Evolutionary conservation across 2,329 filamentous ascomycete genomes (phyloP).

Genomic region (Talaromyces sp.): DNA sequence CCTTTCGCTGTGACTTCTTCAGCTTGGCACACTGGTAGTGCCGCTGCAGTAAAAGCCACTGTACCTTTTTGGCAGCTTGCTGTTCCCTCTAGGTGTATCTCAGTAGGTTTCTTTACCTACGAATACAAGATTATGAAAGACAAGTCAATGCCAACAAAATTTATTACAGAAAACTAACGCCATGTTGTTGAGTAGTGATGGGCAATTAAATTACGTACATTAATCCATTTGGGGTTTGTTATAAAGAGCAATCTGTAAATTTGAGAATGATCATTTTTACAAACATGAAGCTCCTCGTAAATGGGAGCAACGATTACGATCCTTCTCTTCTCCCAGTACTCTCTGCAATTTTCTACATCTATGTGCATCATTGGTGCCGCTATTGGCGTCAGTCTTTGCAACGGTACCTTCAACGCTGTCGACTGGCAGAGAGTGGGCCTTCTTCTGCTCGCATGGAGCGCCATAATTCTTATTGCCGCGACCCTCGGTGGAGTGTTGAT

Average conservation of each 20-base stretch:
- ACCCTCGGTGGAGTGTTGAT: slow-evolving; percentile 8
- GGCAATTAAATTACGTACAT: slow-evolving; percentile 75
- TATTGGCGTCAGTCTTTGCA: slow-evolving; percentile 72
- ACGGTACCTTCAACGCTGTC: slow-evolving; percentile 64
- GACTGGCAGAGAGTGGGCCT: slow-evolving; percentile 70
- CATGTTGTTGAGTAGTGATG: slow-evolving; percentile 53
- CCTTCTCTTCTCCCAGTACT: slow-evolving; percentile 68
- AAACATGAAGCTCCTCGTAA: slow-evolving; percentile 61
- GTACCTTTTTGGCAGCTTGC: slow-evolving; percentile 61
- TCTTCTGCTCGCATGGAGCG: slow-evolving; percentile 61
- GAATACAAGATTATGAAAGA: slow-evolving; percentile 82
- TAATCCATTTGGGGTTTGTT: slow-evolving; percentile 44
- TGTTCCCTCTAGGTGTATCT: slow-evolving; percentile 8
- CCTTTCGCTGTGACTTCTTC: slow-evolving; percentile 66
- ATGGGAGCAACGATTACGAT: slow-evolving; percentile 73
- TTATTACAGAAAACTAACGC: slow-evolving; percentile 15
- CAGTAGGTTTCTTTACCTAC: slow-evolving; percentile 61
- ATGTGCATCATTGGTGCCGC: slow-evolving; percentile 79
- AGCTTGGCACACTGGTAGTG: slow-evolving; percentile 59
- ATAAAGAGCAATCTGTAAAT: neutral
- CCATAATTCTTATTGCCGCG: slow-evolving; percentile 58
- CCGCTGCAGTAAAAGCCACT: slow-evolving; percentile 50
- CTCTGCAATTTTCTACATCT: slow-evolving; percentile 68
- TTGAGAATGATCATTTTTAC: neutral
- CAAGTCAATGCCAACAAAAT: slow-evolving; percentile 28